These are phyloP conservation scores for Aspergillus indologenus DNA, from an alignment of 495 filamentous ascomycete genomes.

Conservation along the genomic window DNA sequence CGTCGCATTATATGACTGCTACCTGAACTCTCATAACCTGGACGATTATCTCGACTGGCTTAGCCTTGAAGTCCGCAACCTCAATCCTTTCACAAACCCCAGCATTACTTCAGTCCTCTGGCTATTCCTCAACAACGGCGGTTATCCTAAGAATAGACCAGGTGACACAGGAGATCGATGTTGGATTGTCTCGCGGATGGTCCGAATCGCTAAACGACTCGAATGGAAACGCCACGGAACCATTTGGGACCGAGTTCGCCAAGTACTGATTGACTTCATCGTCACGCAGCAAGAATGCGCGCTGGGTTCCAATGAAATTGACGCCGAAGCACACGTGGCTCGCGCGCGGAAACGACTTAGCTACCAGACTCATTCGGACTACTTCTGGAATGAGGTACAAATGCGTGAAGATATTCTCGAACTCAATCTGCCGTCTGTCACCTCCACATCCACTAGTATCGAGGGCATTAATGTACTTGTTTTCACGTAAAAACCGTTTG, in stretches of 20 bases:
- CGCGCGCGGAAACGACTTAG: conserved; percentile 14
- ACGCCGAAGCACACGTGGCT: conserved; percentile 21
- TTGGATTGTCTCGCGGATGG: conserved; percentile 31
- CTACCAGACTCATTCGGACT: conserved; percentile 5
- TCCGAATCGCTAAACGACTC: conserved; percentile 27
- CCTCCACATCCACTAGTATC: background rate
- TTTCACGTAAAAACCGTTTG: conserved; percentile 14
- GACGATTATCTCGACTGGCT: conserved; percentile 27
- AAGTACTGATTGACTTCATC: conserved; percentile 23
- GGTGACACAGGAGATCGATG: conserved; percentile 22
- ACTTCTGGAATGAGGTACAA: conserved; percentile 27
- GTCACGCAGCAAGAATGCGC: conserved; percentile 29
- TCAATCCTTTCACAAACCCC: conserved; percentile 23
- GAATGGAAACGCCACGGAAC: conserved; percentile 30
- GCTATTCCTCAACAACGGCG: conserved; percentile 29
- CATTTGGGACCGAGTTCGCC: conserved; percentile 27
- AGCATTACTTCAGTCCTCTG: conserved; percentile 28
- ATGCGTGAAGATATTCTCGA: conserved; percentile 26
- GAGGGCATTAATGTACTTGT: conserved; percentile 12
- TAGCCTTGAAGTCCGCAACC: conserved; percentile 16
- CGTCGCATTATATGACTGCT: conserved; percentile 26
- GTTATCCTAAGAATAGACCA: conserved; percentile 16
- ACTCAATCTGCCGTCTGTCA: conserved; percentile 6
- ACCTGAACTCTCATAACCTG: conserved; percentile 19
- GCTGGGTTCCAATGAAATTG: conserved; percentile 20